Base-by-base conservation (phyloP, 805 yeast species). In the Candida adriatica region DNA sequence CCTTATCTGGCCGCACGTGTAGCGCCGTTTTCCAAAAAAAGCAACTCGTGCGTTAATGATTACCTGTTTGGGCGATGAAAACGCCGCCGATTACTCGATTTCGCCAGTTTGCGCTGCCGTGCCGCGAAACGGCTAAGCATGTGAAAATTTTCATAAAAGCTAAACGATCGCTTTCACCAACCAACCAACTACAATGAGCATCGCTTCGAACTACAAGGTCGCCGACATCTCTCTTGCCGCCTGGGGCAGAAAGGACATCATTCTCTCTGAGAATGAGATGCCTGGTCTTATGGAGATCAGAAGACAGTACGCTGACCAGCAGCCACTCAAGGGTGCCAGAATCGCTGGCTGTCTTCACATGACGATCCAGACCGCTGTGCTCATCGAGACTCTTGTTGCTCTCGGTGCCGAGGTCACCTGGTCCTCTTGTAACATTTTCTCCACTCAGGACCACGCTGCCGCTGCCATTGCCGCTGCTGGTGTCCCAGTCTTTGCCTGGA, bases 391-490 rank as follows among this genome's bases (percentile, higher is more conserved):
- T 52, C 76, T 92, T 57, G 84, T 76, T 56, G 95, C 95, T 47
- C 77, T 90, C 54, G 98, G 98, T 73, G 98, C 98, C 45, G 98
- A 90, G 75, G 97, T 90, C 44, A 92, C 98, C 58, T 90, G 98
- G 98, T 77, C 96, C 45, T 86, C 96, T 30, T 90, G 98, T 78
- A 90, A 90, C 94, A 90, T 90, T 57, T 90, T 85, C 81, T 88
- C 97, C 53, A 90, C 98, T 49, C 98, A 90, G 74, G 98, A 90
- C 70, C 97, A 90, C 65, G 97, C 97, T 53, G 97, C 98, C 56
- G 96, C 98, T 58, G 97, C 97, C 55, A 92, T 90, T 64, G 98
- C 98, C 54, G 98, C 97, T 51, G 66, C 96, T 50, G 98, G 98
- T 71, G 94, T 90, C 40, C 97, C 98, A 60, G 98, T 90, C 49